Evolutionary conservation across 2,329 filamentous ascomycete genomes (phyloP), one percentile per base, ranked within the genome.

Genomic region (Onygenales sp.): DNA sequence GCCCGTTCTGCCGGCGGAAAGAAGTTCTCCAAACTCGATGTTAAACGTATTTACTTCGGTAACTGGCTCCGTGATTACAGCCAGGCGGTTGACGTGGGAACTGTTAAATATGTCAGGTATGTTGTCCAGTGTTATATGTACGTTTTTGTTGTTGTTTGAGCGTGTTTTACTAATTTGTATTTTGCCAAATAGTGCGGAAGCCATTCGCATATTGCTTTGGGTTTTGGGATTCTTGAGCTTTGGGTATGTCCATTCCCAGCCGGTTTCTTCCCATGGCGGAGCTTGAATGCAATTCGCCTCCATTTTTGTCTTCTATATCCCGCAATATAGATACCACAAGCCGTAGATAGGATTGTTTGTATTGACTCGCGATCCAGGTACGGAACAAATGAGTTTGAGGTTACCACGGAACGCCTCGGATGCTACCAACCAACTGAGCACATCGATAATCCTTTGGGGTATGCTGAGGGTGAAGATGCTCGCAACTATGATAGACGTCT

Each of bases 1-100:
- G 81, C 83, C 43, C 77, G 79, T 56, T 77, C 78, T 42, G 77
- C 79, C 39, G 82, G 81, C 58, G 81, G 81, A 61, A 90, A 91
- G 76, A 94, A 91, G 65, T 95, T 95, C 72, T 83, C 81, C 75
- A 93, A 93, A 75, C 81, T 95, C 64, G 86, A 85, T 66, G 87
- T 95, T 58, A 87, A 91, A 59, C 83, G 90, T 57, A 87, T 94
- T 58, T 96, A 96, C 75, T 96, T 96, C 74, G 91, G 91, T 59
- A 96, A 95, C 75, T 95, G 91, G 91, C 81, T 95, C 36, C 82
- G 83, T 53, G 91, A 96, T 72, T 96, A 96, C 72, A 93, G 87
- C 51, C 91, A 96, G 71, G 91, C 90, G 57, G 87, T 95, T 63
- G 91, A 96, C 69, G 88, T 95, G 49, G 91, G 89, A 57, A 94